Conservation (phyloP, 352 stramenopile species). For the Phytophthora pisi region DNA sequence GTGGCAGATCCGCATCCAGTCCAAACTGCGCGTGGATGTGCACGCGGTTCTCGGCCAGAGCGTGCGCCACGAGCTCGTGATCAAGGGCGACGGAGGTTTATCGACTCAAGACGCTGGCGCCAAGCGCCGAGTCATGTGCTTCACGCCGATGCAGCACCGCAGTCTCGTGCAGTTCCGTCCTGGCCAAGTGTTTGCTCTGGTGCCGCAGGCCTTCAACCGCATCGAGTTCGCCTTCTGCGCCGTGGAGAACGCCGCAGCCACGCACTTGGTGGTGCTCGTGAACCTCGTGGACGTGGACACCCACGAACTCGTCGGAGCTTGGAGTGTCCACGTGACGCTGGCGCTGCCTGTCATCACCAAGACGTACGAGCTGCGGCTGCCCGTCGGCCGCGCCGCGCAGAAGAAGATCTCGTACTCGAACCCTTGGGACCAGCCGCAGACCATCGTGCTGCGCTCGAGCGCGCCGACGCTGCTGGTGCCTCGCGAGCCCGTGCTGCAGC, state of each 20-base stretch:
- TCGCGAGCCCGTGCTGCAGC: constrained; percentile 65
- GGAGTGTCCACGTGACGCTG: constrained; percentile 84
- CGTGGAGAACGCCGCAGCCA: constrained; percentile 36
- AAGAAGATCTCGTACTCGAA: constrained; percentile 96
- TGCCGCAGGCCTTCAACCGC: constrained; percentile 91
- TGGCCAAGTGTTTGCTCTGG: constrained; percentile 82
- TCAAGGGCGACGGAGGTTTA: constrained; percentile 76
- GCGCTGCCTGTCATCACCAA: constrained; percentile 88
- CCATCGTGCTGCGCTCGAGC: constrained; percentile 86
- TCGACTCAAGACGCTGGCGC: constrained; percentile 22
- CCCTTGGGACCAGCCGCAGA: constrained; percentile 88
- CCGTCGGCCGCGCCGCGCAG: constrained; percentile 57
- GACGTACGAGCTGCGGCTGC: constrained; percentile 90
- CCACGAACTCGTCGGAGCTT: constrained; percentile 89
- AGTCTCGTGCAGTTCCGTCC: constrained; percentile 78
- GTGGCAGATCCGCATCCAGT: constrained; percentile 84
- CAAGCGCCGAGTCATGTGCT: constrained; percentile 52
- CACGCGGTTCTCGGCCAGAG: constrained; percentile 87
- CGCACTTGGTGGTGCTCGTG: constrained; percentile 56
- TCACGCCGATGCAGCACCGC: constrained; percentile 50
- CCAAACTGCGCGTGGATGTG: constrained; percentile 84
- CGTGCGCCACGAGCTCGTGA: constrained; percentile 88
- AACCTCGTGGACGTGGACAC: constrained; percentile 92
- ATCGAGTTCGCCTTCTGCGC: constrained; percentile 85
- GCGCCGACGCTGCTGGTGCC: constrained; percentile 71